Evolutionary conservation across 73 alveolate species (phyloP), one percentile per base, ranked within the genome.

Genomic region (Breviolum minutum): DNA sequence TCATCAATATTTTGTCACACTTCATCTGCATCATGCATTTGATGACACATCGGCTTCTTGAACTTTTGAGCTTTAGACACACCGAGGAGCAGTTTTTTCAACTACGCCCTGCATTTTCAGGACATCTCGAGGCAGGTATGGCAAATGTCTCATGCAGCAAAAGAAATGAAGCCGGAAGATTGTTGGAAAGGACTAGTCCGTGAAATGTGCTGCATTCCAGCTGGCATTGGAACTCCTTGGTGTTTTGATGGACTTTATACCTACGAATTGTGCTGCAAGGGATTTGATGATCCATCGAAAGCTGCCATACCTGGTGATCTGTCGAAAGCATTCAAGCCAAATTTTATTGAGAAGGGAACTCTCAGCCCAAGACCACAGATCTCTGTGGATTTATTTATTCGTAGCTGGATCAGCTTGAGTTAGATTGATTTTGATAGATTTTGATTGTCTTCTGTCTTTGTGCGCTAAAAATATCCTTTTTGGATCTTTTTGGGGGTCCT

Each of bases 151-250:
- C 14, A 5, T 5, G 54, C 54, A 40, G 54, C 54, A 40, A 40
- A 40, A 40, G 61, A 19, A 7, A 24, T 22, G 17, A 27, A 0
- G 60, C 71, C 70, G 8, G 77, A 14, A 10, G 80, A 68, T 22
- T 88, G 95, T 62, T 88, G 95, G 95, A 8, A 7, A 7, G 95
- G 95, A 12, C 79, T 26, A 24, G 40, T 40, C 61, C 85, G 73
- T 1, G 95, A 27, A 70, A 88, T 69, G 95, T 88, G 95, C 85
- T 88, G 95, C 79, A 27, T 88, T 54, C 95, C 95, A 29, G 95
- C 95, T 8, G 95, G 95, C 19, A 12, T 40, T n/a, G 95, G 95
- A 29, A 88, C 95, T 30, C 71, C 66, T 29, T 88, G 95, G 95
- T 88, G 95, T 70, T 88, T 88, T 26, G 95, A 88, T 69, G 85